Evolutionary conservation across 75 land plant species (phyloP).

Genomic region (Cryptomeria japonica): DNA sequence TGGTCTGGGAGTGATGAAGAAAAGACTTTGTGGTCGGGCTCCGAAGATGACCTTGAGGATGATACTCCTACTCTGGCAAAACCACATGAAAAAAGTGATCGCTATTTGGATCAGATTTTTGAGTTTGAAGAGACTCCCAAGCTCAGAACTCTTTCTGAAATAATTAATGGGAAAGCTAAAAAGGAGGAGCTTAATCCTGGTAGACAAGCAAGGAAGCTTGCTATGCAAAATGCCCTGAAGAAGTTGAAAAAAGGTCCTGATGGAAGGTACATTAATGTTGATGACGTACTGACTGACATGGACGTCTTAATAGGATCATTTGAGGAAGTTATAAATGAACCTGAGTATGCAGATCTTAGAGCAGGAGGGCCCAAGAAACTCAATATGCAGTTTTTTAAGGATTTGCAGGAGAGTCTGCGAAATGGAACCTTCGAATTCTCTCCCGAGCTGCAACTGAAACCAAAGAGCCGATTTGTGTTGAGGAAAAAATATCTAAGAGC

Average conservation of each 20-base stretch:
- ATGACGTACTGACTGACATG: constrained; percentile 70
- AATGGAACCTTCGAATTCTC: constrained; percentile 59
- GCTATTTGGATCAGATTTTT: constrained; percentile 54
- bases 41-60: constrained; percentile 58
- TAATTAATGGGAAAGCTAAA: constrained; percentile 44
- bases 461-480: constrained; percentile 61
- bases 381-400: constrained; percentile 70
- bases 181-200: constrained; percentile 61
- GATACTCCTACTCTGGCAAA: constrained; percentile 56
- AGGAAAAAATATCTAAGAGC: constrained; percentile 64
- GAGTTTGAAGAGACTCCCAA: constrained; percentile 64
- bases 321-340: constrained; percentile 66
- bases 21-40: constrained; percentile 54
- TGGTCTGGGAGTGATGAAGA: constrained; percentile 59
- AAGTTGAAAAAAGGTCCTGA: constrained; percentile 84
- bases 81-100: constrained; percentile 61
- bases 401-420: constrained; percentile 65
- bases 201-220: constrained; percentile 66
- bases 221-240: constrained; percentile 68
- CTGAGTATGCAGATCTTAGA: constrained; percentile 70
- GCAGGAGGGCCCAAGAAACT: constrained; percentile 72
- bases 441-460: constrained; percentile 58
- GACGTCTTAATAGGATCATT: constrained; percentile 75
- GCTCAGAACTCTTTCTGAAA: constrained; percentile 44
- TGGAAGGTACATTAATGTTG: constrained; percentile 76